These are phyloP conservation scores for Adansonia grandidieri DNA, from an alignment of 441 rosid species.

Conservation along the genomic window DNA sequence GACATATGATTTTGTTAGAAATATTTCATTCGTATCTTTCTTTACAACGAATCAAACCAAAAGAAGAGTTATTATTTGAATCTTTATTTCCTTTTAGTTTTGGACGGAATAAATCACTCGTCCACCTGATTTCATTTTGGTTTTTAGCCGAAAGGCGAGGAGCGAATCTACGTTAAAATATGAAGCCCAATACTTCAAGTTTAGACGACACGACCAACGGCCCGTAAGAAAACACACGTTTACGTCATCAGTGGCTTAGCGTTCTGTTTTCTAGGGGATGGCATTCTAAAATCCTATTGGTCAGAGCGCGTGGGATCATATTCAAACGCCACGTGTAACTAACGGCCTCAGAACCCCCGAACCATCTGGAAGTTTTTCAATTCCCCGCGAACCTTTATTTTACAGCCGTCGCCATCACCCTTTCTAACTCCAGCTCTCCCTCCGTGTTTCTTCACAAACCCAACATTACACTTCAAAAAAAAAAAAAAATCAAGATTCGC, in stretches of 20 bases:
- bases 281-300: conserved; percentile 65
- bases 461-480: neutral
- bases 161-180: too few relatives aligned
- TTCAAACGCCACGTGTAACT: conserved; percentile 54
- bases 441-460: neutral
- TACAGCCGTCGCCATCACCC: neutral
- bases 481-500: neutral
- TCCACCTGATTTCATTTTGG: too few relatives aligned
- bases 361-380: conserved; percentile 42
- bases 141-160: too few relatives aligned
- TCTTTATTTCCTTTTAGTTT: too few relatives aligned
- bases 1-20: too few relatives aligned
- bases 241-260: too few relatives aligned
- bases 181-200: neutral
- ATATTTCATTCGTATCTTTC: too few relatives aligned
- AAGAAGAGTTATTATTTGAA: too few relatives aligned
- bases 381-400: conserved; percentile 42
- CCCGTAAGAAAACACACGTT: neutral
- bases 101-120: neutral
- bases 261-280: neutral
- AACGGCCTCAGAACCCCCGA: conserved; percentile 38
- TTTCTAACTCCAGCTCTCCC: neutral
- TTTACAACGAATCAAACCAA: too few relatives aligned
- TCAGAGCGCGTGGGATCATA: conserved; percentile 51
- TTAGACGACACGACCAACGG: neutral